Base-by-base conservation (phyloP, 768 basidiomycete genomes). In the Phallus indusiatus region DNA sequence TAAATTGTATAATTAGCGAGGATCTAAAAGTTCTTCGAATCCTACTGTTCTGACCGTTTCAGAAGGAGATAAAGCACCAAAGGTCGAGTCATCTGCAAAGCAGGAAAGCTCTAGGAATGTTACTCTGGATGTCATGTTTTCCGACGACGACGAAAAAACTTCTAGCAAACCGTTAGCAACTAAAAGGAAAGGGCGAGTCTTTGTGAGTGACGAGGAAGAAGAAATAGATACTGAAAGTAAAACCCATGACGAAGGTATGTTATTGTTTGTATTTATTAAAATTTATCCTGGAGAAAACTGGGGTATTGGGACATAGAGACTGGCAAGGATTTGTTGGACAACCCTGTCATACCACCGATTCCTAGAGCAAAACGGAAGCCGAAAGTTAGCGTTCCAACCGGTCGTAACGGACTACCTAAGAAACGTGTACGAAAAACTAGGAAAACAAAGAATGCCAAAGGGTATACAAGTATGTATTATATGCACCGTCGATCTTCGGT, bases 351-450 rank as follows among this genome's bases (percentile, higher is more conserved):
- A 54, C 67, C 70, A 3, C 74, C 74, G 54, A 67, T 70, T 9
- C 75, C 75, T 61, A 70, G 73, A 60, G 72, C 71, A 57, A 72
- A 69, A 63, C 65, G 64, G 57, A 78, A 75, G 59, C 63, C 76
- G 42, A 86, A 83, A 71, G 84, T 81, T 64, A 77, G 75, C 4
- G 67, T 83, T n/a, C 90, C 89, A 0, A 71, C 88, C n/a, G 89
- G 90, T 0, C 73, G 73, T 42, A 93, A 91, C 61, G 90, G 90
- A 5, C 66, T 90, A 58, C 88, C 81, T 76, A 92, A 91, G 73
- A 79, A 75, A 64, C 77, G 82, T 8, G 75, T 88, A 2, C 66
- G 81, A 21, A 88, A 83, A 65, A 83, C 78, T 47, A 76, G 80
- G 62, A 78, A 67, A 62, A 75, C 67, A 16, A 70, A 76, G 22